A percentile compares a stretch with the other conserved stretches of the same genome.
Conservation (phyloP, 1,284 basidiomycete genomes). For the Erythrobasidium hasegawianum region DNA sequence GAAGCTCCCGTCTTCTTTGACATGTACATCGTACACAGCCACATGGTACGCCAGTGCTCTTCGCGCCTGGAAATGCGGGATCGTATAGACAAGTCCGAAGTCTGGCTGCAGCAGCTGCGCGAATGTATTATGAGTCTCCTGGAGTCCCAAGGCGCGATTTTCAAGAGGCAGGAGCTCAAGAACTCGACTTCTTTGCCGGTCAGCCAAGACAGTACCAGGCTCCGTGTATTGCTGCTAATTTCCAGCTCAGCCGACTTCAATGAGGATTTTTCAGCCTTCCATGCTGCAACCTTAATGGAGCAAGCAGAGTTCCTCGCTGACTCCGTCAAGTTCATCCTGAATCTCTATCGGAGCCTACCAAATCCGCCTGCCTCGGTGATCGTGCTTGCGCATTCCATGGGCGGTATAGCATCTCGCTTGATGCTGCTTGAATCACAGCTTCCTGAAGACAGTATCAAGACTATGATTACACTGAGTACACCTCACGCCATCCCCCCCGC, state of each 20-base stretch:
- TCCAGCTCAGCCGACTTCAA: constrained; percentile 73
- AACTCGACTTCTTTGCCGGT: constrained; percentile 71
- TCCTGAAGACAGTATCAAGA: constrained; percentile 56
- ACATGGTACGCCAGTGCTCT: constrained; percentile 73
- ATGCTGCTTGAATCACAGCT: constrained; percentile 60
- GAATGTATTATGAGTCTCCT: constrained; percentile 68
- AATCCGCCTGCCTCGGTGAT: constrained; percentile 55
- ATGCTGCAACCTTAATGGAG: constrained; percentile 78
- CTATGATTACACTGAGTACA: constrained; percentile 89
- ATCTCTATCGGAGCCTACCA: constrained; percentile 59
- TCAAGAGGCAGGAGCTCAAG: constrained; percentile 8
- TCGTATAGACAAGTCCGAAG: constrained; percentile 91
- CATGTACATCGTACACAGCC: too few relatives aligned
- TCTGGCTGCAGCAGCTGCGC: constrained; percentile 81
- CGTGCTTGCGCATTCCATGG: constrained; percentile 94
- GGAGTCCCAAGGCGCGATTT: constrained; percentile 50
- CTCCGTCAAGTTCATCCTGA: constrained; percentile 72
- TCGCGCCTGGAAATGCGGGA: constrained; percentile 96
- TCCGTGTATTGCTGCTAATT: neutral
- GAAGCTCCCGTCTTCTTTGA: too few relatives aligned
- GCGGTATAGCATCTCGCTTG: constrained; percentile 79
- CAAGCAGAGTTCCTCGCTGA: constrained; percentile 73
- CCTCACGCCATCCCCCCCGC: constrained; percentile 86
- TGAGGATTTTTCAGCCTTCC: constrained; percentile 94
- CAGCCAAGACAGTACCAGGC: neutral